These are phyloP conservation scores for Apiospora phragmitis DNA, from an alignment of 2,329 filamentous ascomycete genomes.

Conservation along the genomic window DNA sequence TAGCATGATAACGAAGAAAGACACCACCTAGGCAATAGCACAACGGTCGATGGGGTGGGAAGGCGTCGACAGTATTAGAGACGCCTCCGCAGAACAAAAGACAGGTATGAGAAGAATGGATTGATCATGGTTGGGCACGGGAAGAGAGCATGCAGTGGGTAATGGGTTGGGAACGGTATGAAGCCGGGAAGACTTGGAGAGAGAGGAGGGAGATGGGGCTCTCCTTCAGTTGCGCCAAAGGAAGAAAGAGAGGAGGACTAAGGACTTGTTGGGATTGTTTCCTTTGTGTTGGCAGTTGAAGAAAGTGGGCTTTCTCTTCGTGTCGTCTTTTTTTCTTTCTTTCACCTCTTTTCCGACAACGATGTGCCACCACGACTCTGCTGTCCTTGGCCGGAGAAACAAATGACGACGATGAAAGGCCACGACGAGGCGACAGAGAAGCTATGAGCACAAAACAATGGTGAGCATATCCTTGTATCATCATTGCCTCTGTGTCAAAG, in stretches of 20 bases:
- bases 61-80: background rate
- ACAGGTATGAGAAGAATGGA: background rate
- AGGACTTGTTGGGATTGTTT: constrained; percentile 18
- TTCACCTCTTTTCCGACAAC: background rate
- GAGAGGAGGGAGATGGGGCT: background rate
- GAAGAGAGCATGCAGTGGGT: constrained; percentile 1
- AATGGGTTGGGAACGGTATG: background rate
- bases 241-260: constrained; percentile 7
- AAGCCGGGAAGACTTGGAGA: background rate
- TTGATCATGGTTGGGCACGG: background rate
- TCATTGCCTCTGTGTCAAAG: background rate
- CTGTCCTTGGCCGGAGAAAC: background rate
- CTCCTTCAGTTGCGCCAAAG: background rate
- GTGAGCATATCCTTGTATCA: background rate
- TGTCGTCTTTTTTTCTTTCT: background rate
- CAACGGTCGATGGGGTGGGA: background rate
- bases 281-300: constrained; percentile 12
- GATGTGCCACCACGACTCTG: background rate
- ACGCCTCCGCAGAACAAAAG: background rate
- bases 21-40: background rate
- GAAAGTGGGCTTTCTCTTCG: constrained; percentile 11
- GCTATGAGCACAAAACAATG: background rate
- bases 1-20: background rate
- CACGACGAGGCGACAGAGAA: background rate
- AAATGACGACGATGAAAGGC: background rate